Conservation (phyloP, 805 yeast genomes). For the Wickerhamiella lipophila region DNA sequence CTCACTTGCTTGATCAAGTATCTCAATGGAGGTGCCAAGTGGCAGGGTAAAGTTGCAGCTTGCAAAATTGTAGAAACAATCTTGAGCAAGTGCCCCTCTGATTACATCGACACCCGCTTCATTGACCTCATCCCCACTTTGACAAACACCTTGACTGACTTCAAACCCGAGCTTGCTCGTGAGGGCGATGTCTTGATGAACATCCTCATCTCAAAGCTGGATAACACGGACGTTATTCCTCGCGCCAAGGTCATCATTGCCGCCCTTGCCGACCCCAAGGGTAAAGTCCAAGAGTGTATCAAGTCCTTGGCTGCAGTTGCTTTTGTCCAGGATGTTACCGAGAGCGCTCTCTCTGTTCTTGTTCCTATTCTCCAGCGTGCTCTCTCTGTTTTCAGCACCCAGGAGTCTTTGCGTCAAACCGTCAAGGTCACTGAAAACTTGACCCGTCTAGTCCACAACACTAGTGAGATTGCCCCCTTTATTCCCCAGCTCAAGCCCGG, state of each 20-base stretch:
- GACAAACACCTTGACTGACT: constrained; percentile 84
- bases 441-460: constrained; percentile 88
- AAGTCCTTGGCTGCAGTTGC: constrained; percentile 85
- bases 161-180: constrained; percentile 89
- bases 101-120: constrained; percentile 71
- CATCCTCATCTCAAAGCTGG: constrained; percentile 66
- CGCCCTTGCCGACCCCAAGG: constrained; percentile 76
- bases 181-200: constrained; percentile 63
- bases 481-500: constrained; percentile 88
- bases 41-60: constrained; percentile 82
- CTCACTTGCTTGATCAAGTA: constrained; percentile 49
- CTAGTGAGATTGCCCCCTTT: constrained; percentile 75
- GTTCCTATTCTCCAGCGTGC: constrained; percentile 91
- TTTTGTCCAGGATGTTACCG: constrained; percentile 96
- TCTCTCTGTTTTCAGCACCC: constrained; percentile 73
- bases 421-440: constrained; percentile 91
- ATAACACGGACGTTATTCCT: constrained; percentile 82
- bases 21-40: constrained; percentile 73
- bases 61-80: constrained; percentile 60
- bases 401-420: constrained; percentile 92
- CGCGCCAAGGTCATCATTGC: constrained; percentile 74
- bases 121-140: constrained; percentile 68
- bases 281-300: constrained; percentile 74
- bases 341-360: constrained; percentile 77
- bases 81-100: constrained; percentile 69